Conservation (phyloP, 75 land plant genomes). For the Pinus albicaulis region DNA sequence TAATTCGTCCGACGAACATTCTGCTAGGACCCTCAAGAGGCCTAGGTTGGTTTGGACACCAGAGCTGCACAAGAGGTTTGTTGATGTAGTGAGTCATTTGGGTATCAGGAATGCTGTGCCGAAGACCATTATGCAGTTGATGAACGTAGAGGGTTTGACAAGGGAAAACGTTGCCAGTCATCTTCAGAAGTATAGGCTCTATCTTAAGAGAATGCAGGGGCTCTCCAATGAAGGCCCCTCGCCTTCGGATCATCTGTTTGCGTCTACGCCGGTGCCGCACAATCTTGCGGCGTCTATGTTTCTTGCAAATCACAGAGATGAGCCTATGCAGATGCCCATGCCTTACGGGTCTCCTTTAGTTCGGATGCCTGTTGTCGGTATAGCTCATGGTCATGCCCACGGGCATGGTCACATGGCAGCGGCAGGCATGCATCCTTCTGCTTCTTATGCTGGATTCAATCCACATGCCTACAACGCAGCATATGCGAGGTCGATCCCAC, state of each 20-base stretch:
- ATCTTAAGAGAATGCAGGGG: slow-evolving; percentile 79
- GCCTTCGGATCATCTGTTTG: slow-evolving; percentile 52
- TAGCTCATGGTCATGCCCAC: neutral
- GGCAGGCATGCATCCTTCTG: too few species aligned
- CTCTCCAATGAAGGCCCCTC: slow-evolving; percentile 22
- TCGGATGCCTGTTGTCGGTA: slow-evolving; percentile 22
- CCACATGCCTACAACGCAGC: slow-evolving; percentile 1
- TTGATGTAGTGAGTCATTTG: slow-evolving; percentile 83
- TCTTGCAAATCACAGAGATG: neutral
- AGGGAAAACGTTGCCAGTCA: slow-evolving; percentile 96
- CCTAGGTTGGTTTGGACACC: slow-evolving; percentile 96
- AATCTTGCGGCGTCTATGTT: slow-evolving; percentile 17
- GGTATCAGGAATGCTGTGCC: slow-evolving; percentile 93
- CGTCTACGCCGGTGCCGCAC: slow-evolving; percentile 51
- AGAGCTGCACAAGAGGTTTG: slow-evolving; percentile 90
- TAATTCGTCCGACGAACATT: slow-evolving; percentile 20
- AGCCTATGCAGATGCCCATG: neutral
- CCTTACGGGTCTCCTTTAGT: slow-evolving; percentile 17
- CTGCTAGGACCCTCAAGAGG: slow-evolving; percentile 61
- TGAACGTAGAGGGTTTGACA: slow-evolving; percentile 94
- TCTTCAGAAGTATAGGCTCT: slow-evolving; percentile 87
- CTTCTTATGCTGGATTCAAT: slow-evolving; percentile 7
- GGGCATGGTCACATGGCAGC: too few species aligned
- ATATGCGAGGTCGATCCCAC: slow-evolving; percentile 5
- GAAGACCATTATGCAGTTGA: slow-evolving; percentile 92